Evolutionary conservation across 768 basidiomycete species (phyloP), one percentile per base, ranked within the genome.

Genomic region (Mycena haematopus): DNA sequence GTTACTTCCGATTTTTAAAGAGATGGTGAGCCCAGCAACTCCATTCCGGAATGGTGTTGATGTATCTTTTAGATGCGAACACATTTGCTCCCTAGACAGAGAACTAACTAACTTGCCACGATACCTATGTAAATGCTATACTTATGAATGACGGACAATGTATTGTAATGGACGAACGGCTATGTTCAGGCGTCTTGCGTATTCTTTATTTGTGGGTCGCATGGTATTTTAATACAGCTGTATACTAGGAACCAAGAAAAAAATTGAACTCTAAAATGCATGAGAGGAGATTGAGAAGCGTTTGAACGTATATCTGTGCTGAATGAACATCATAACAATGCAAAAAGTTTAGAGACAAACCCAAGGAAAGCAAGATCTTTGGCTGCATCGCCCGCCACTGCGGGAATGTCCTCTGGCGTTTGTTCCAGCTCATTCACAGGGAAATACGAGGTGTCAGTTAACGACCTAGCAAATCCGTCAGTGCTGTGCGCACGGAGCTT

Each of bases 401-500:
- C 64, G 25, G 79, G 68, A 13, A 73, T 67, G 63, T 84, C 82
- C 52, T 84, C 82, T 11, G 85, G 78, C 2, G 69, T 89, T 75
- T 95, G 91, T 59, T 96, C 93, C 57, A 96, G 83, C 68, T 96
- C 94, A 63, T 97, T 95, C 2, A 92, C 95, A 1, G 96, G 96
- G 85, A 97, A 97, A 79, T 97, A 97, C n/a, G 94, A 95, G 1
- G 96, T 97, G 68, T 98, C 96, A 36, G 95, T 96, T 71, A 96
- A 91, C 9, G 92, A 95, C 42, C 91, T 65, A 24, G 45, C 1
- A 4, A 24, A 29, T 14, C 1, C 19, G n/a, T 56, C 17, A 52
- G 42, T 9, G 6, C 2, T 19, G 42, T 35, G 33, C 33, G 33
- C 33, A 7, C 29, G 29, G 29, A 9, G 29, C 29, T 4, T 31